Conservation (phyloP, 139 green algal genomes). For the Coelastrella sp. region DNA sequence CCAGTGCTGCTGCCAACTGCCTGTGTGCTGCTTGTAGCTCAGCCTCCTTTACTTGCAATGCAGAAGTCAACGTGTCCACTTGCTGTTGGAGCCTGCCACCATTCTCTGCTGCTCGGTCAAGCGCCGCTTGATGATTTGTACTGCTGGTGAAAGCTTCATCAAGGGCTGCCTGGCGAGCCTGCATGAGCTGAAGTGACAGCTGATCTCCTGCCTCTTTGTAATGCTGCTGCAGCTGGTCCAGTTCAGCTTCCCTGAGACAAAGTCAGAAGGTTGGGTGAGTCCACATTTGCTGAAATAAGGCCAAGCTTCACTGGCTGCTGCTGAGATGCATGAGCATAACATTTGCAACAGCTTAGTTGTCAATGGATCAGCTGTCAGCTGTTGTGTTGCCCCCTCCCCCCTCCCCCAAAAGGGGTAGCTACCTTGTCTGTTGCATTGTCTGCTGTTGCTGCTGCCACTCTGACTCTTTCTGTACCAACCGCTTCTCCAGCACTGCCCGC, state of each 20-base stretch:
- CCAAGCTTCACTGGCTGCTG: too few species aligned
- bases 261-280: neutral
- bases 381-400: too few species aligned
- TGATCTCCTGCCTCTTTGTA: slow-evolving; percentile 42
- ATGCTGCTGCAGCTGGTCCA: slow-evolving; percentile 45
- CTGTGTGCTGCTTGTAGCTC: slow-evolving; percentile 34
- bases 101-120: slow-evolving; percentile 6
- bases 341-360: too few species aligned
- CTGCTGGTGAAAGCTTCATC: slow-evolving; percentile 16
- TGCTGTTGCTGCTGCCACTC: slow-evolving; percentile 52
- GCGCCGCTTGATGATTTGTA: slow-evolving; percentile 11
- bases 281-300: neutral
- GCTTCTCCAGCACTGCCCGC: neutral
- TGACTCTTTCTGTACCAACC: neutral
- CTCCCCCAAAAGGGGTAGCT: too few species aligned
- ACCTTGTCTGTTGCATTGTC: slow-evolving; percentile 23
- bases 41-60: neutral
- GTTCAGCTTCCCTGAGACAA: slow-evolving; percentile 41
- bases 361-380: too few species aligned
- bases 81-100: slow-evolving; percentile 30
- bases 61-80: slow-evolving; percentile 37
- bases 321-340: too few species aligned
- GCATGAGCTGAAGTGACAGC: slow-evolving; percentile 5
- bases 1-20: slow-evolving; percentile 23
- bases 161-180: slow-evolving; percentile 32